Evolutionary conservation across 2,329 filamentous ascomycete species (phyloP).

Genomic region (Ceratocystis alfenasii): DNA sequence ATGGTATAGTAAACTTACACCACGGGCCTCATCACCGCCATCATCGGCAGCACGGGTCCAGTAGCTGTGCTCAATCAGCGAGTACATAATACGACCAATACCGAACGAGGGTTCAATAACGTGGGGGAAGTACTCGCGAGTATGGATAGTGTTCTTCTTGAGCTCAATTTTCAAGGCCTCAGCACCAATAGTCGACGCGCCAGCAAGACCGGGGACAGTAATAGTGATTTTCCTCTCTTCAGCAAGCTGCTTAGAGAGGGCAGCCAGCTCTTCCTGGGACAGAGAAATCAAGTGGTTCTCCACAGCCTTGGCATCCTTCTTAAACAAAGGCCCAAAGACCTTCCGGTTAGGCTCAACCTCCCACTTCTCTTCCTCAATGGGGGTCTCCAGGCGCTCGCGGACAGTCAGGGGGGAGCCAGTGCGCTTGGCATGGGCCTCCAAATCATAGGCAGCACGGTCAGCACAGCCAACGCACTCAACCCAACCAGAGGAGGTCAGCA

Average conservation of each 20-base stretch:
- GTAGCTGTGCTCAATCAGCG: conserved; percentile 86
- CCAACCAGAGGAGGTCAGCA: conserved; percentile 88
- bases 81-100: conserved; percentile 81
- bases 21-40: conserved; percentile 64
- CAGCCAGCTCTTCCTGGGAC: conserved; percentile 69
- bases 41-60: conserved; percentile 70
- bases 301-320: conserved; percentile 81
- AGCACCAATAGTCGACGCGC: conserved; percentile 64
- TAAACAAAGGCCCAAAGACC: conserved; percentile 89
- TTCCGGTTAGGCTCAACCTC: conserved; percentile 82
- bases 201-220: conserved; percentile 53
- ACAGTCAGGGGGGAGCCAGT: conserved; percentile 80
- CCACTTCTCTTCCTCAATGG: conserved; percentile 74
- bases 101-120: conserved; percentile 91
- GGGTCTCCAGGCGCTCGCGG: conserved; percentile 66
- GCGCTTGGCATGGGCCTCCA: conserved; percentile 85
- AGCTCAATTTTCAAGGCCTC: conserved; percentile 77
- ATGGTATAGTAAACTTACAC: conserved; percentile 47
- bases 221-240: conserved; percentile 64
- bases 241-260: conserved; percentile 61
- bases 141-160: conserved; percentile 68
- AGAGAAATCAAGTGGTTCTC: conserved; percentile 66
- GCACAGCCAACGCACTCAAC: conserved; percentile 97
- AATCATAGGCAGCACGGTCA: conserved; percentile 86
- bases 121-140: conserved; percentile 82